Percentiles rank a stretch among this genome's conserved stretches.
Evolutionary conservation across 768 basidiomycete genomes (phyloP).

Genomic region (Lanmaoa pseudosensibilis): DNA sequence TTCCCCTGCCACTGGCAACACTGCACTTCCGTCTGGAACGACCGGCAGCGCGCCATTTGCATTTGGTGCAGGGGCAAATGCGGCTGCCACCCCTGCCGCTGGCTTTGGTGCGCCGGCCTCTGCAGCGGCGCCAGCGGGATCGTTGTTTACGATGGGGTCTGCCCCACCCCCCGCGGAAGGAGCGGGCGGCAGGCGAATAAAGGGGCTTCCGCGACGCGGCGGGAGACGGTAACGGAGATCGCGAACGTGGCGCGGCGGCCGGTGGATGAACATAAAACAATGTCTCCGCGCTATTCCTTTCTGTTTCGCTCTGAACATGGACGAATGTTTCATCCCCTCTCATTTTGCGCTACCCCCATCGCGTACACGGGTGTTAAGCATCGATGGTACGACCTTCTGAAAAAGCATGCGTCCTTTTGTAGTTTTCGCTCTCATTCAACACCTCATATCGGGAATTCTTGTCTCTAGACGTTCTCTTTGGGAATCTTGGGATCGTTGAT

Average conservation of each 20-base stretch:
- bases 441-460: conserved; percentile 9
- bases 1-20: conserved; percentile 49
- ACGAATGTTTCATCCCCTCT: conserved; percentile 8
- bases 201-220: conserved; percentile 53
- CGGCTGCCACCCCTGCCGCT: conserved; percentile 37
- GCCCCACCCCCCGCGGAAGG: conserved; percentile 43
- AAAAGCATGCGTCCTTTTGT: conserved; percentile 7
- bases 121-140: conserved; percentile 31
- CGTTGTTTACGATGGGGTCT: conserved; percentile 62
- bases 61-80: conserved; percentile 39
- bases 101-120: conserved; percentile 42
- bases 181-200: conserved; percentile 44
- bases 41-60: conserved; percentile 27
- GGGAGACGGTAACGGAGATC: conserved; percentile 24
- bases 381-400: conserved; percentile 13
- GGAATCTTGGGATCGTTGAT: conserved; percentile 17
- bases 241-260: conserved; percentile 10
- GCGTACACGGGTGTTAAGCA: conserved; percentile 27
- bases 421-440: conserved; percentile 3
- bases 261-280: conserved; percentile 12
- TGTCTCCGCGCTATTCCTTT: conserved; percentile 1
- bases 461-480: conserved; percentile 12
- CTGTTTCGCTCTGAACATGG: conserved; percentile 14
- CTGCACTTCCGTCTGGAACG: conserved; percentile 34
- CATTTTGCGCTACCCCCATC: conserved; percentile 22